Evolutionary conservation across 1,284 basidiomycete species (phyloP).

Genomic region (Marasmius fiardii): DNA sequence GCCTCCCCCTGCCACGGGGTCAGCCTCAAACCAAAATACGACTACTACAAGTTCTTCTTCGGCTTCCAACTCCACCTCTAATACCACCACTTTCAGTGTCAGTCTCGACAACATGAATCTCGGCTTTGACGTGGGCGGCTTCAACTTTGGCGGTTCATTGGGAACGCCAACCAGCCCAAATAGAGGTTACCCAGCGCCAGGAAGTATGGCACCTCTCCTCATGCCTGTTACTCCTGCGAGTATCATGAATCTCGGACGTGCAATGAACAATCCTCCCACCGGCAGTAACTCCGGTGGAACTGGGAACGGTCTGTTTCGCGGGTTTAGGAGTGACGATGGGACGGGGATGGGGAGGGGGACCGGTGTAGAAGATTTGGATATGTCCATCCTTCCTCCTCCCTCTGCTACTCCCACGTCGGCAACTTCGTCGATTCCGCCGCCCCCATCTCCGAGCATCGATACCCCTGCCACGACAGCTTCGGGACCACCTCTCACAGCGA

Average conservation of each 20-base stretch:
- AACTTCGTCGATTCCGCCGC: slow-evolving; percentile 3
- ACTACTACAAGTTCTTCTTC: not conserved
- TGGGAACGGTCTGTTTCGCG: not conserved
- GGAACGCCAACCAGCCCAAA: slow-evolving; percentile 23
- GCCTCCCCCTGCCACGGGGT: slow-evolving; percentile 40
- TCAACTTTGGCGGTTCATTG: slow-evolving; percentile 6
- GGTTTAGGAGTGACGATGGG: not conserved
- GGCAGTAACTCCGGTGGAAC: slow-evolving; percentile 44
- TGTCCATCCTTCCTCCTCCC: not conserved
- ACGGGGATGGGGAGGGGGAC: not conserved
- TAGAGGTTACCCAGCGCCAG: not conserved
- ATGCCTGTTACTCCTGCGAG: slow-evolving; percentile 83
- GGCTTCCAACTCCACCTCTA: slow-evolving; percentile 12
- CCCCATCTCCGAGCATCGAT: slow-evolving; percentile 15
- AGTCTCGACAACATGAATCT: not conserved
- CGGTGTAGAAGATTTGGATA: not conserved
- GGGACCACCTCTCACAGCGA: slow-evolving; percentile 24
- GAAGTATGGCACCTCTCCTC: slow-evolving; percentile 31
- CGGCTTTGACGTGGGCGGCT: not conserved
- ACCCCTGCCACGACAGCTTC: slow-evolving; percentile 25
- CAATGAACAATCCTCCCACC: slow-evolving; percentile 21
- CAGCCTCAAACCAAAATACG: slow-evolving; percentile 5
- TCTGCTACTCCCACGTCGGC: not conserved
- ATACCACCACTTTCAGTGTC: slow-evolving; percentile 16
- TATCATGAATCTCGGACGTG: slow-evolving; percentile 78